These are phyloP conservation scores for Pestalotiopsis sp. DNA, from an alignment of 2,329 filamentous ascomycete genomes.

Conservation along the genomic window DNA sequence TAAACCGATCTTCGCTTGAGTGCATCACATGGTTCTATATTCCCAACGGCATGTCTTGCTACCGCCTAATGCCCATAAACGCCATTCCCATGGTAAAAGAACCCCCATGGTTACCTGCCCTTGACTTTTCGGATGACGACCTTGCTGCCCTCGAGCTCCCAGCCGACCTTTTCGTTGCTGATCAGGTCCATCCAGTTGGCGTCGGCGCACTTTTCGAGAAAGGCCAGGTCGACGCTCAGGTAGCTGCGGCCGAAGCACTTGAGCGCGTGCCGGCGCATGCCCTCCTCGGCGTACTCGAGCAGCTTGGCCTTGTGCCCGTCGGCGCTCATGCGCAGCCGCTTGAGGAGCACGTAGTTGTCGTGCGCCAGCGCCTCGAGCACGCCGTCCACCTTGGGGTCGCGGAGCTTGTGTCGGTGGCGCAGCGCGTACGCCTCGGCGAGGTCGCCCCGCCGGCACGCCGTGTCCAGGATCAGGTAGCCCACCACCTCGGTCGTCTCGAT, in stretches of 20 bases:
- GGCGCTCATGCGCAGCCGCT: constrained; percentile 69
- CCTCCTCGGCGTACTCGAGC: constrained; percentile 78
- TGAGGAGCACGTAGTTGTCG: constrained; percentile 83
- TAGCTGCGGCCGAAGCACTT: constrained; percentile 89
- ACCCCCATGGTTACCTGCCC: constrained; percentile 34
- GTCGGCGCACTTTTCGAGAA: constrained; percentile 70
- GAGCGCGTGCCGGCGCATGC: constrained; percentile 75
- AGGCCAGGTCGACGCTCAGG: constrained; percentile 68
- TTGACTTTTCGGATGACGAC: constrained; percentile 73
- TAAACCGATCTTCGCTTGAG: not conserved
- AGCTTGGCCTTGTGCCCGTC: constrained; percentile 81
- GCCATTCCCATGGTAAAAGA: not conserved
- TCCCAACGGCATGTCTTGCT: not conserved
- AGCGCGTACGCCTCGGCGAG: constrained; percentile 73
- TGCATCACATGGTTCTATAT: not conserved
- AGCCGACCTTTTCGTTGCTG: constrained; percentile 75
- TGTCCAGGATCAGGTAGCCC: constrained; percentile 82
- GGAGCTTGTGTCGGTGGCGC: constrained; percentile 61
- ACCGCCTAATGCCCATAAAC: not conserved
- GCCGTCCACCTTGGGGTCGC: constrained; percentile 69
- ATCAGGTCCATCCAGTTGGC: constrained; percentile 73
- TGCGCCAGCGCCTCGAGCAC: constrained; percentile 73
- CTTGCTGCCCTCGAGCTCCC: constrained; percentile 74
- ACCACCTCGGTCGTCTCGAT: constrained; percentile 79
- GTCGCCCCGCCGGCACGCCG: constrained; percentile 81